A percentile compares a stretch with the other conserved stretches of the same genome.
phyloP scores from a whole-genome alignment of 23 red algal species.

The Chondrus crispus region DNA sequence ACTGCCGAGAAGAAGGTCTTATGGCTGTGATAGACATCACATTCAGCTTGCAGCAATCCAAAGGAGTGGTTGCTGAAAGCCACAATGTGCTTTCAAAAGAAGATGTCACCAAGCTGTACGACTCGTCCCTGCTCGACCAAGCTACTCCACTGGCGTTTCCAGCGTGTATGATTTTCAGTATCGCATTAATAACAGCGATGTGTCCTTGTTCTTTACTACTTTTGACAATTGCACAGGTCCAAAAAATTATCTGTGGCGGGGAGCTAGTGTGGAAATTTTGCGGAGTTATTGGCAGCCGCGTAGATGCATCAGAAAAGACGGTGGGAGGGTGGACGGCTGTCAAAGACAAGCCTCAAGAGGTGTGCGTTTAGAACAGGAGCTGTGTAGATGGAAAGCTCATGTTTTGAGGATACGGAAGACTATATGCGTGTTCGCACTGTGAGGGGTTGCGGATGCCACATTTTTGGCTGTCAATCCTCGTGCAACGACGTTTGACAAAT shows the following conservation, averaged over 20 bases:
- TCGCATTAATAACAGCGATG: not conserved
- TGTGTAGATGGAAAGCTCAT: not conserved
- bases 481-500: not conserved
- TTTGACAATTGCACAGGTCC: not conserved
- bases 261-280: not conserved
- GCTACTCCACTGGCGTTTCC: not conserved
- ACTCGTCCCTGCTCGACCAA: not conserved
- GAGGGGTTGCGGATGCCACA: not conserved
- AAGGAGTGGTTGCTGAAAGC: not conserved
- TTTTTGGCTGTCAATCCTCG: not conserved
- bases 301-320: not conserved
- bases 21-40: not conserved
- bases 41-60: not conserved
- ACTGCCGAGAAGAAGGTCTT: not conserved
- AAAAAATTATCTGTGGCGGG: not conserved
- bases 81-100: not conserved
- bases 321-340: not conserved
- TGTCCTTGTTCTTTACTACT: not conserved
- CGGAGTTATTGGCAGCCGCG: not conserved
- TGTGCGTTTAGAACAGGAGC: not conserved
- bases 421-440: not conserved
- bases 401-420: not conserved
- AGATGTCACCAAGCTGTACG: not conserved
- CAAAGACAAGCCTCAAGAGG: not conserved
- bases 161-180: not conserved